A percentile compares a stretch with the other conserved stretches of the same genome.
phyloP scores from a whole-genome alignment of 495 filamentous ascomycete genomes.

The Podospora conica region DNA sequence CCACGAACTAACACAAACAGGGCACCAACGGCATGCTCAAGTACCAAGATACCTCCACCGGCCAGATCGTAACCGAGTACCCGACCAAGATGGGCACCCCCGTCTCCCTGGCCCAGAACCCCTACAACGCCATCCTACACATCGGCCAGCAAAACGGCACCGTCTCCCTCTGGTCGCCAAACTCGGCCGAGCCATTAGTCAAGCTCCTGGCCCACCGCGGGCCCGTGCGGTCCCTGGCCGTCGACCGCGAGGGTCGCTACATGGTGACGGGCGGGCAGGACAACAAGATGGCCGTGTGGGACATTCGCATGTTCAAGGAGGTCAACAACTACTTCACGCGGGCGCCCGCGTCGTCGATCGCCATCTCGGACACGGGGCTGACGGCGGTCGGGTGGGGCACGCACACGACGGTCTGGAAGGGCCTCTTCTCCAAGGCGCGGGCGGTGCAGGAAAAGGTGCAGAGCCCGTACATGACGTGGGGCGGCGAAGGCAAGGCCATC shows the following conservation, averaged over 20 bases:
- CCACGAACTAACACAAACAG: slow-evolving; percentile 35
- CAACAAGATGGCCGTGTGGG: slow-evolving; percentile 89
- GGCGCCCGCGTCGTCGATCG: slow-evolving; percentile 73
- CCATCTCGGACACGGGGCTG: slow-evolving; percentile 81
- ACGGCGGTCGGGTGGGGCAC: slow-evolving; percentile 92
- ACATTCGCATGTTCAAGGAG: slow-evolving; percentile 88
- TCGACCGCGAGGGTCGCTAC: slow-evolving; percentile 87
- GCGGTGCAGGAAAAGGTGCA: slow-evolving; percentile 70
- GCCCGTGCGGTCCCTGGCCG: slow-evolving; percentile 78
- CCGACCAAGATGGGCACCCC: slow-evolving; percentile 78
- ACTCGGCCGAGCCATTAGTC: slow-evolving; percentile 74
- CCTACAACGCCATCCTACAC: slow-evolving; percentile 84
- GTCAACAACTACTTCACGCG: slow-evolving; percentile 86
- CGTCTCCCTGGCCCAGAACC: slow-evolving; percentile 79
- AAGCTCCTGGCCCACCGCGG: slow-evolving; percentile 93
- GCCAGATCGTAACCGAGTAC: slow-evolving; percentile 74
- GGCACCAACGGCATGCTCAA: slow-evolving; percentile 80
- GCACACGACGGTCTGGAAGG: slow-evolving; percentile 81
- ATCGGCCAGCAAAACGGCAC: slow-evolving; percentile 90
- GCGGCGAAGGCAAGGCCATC: slow-evolving; percentile 74
- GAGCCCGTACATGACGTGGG: slow-evolving; percentile 89
- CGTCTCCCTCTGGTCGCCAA: slow-evolving; percentile 95
- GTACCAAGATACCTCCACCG: slow-evolving; percentile 93
- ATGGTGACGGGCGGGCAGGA: slow-evolving; percentile 95
- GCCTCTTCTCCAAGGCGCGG: slow-evolving; percentile 64